phyloP scores from a whole-genome alignment of 192 early-diverging fungal species.

The Lunasporangiospora selenospora region DNA sequence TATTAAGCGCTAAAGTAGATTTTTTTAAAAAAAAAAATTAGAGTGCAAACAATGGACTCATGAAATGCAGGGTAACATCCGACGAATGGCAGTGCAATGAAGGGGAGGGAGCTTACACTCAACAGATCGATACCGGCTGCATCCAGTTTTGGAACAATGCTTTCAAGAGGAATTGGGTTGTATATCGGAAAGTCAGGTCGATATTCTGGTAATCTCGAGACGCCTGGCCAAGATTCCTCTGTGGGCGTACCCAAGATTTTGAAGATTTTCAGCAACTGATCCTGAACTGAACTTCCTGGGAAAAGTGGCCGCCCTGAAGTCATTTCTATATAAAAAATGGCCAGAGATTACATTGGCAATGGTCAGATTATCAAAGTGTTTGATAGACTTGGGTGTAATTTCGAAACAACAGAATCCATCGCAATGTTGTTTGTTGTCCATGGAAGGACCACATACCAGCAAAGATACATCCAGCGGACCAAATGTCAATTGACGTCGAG shows the following conservation, averaged over 20 bases:
- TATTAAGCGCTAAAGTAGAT: slow-evolving; percentile 27
- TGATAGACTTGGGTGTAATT: neutral
- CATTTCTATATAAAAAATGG: slow-evolving; percentile 64
- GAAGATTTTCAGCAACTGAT: slow-evolving; percentile 92
- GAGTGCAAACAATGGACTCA: too few species aligned
- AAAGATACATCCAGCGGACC: slow-evolving; percentile 90
- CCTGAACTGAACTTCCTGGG: slow-evolving; percentile 85
- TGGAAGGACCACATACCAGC: slow-evolving; percentile 62
- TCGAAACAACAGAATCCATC: neutral
- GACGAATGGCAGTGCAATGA: neutral
- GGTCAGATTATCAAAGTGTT: too few species aligned
- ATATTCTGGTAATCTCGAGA: slow-evolving; percentile 90
- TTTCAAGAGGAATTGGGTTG: slow-evolving; percentile 71
- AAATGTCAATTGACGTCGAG: slow-evolving; percentile 87
- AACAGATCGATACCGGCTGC: slow-evolving; percentile 86
- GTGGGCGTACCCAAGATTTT: slow-evolving; percentile 87
- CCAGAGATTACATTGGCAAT: neutral
- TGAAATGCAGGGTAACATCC: too few species aligned
- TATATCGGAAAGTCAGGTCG: slow-evolving; percentile 83
- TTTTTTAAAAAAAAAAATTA: neutral
- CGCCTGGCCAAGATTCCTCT: slow-evolving; percentile 84
- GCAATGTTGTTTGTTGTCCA: too few species aligned
- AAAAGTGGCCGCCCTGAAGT: slow-evolving; percentile 90
- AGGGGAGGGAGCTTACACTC: slow-evolving; percentile 50
- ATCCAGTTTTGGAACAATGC: slow-evolving; percentile 85